Conservation (phyloP, 208 protist genomes). For the Wallacemonas collosoma region DNA sequence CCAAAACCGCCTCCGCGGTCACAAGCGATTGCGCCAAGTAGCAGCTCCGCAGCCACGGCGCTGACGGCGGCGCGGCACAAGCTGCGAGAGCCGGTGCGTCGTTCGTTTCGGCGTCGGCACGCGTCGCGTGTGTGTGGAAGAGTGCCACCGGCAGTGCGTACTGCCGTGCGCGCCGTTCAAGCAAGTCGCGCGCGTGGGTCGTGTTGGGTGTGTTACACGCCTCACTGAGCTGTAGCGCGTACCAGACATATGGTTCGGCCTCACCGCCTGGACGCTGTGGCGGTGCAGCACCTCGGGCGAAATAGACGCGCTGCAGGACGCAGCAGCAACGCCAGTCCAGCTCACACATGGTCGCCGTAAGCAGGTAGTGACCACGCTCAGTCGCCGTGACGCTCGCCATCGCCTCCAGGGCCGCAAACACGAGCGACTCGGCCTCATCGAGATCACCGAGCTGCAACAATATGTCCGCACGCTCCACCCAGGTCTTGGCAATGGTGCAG, state of each 20-base stretch:
- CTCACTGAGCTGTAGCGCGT: slow-evolving; percentile 43
- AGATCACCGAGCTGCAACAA: slow-evolving; percentile 30
- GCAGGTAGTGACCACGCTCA: slow-evolving; percentile 52
- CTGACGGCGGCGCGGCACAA: too few relatives aligned
- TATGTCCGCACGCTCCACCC: slow-evolving; percentile 50
- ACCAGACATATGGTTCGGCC: neutral
- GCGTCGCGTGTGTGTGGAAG: neutral
- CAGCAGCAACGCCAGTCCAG: slow-evolving; percentile 59
- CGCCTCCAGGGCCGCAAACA: slow-evolving; percentile 37
- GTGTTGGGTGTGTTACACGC: slow-evolving; percentile 57
- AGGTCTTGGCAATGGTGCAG: slow-evolving; percentile 43
- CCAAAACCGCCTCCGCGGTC: slow-evolving; percentile 23
- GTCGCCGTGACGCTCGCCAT: slow-evolving; percentile 39
- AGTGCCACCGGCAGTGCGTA: slow-evolving; percentile 10
- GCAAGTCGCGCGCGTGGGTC: slow-evolving; percentile 33
- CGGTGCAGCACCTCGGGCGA: slow-evolving; percentile 21
- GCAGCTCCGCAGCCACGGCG: neutral
- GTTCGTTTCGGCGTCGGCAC: too few relatives aligned
- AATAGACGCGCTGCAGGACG: slow-evolving; percentile 30
- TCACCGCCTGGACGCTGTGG: neutral
- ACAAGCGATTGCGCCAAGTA: slow-evolving; percentile 30
- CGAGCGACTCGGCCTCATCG: slow-evolving; percentile 26
- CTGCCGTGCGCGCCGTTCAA: slow-evolving; percentile 30
- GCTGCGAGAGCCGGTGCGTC: too few relatives aligned
- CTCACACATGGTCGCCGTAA: slow-evolving; percentile 63